These are phyloP conservation scores for Nicotiana undulata DNA, from an alignment of 257 asterid genomes.

Conservation along the genomic window DNA sequence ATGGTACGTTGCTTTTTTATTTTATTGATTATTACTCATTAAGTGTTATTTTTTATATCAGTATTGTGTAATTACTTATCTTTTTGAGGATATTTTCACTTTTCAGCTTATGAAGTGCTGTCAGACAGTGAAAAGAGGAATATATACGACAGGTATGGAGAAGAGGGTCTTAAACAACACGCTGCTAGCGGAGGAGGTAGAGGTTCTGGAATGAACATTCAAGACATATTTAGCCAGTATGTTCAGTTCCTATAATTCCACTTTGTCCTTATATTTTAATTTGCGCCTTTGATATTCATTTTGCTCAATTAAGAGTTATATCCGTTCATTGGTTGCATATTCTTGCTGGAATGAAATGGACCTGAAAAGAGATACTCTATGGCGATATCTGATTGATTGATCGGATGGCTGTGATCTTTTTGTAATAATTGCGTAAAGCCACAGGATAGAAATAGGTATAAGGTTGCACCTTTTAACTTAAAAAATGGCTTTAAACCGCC, in stretches of 20 bases:
- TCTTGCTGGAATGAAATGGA: neutral
- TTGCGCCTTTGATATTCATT: neutral
- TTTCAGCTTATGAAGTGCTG: slow-evolving; percentile 84
- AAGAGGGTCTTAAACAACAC: slow-evolving; percentile 91
- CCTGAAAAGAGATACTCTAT: neutral
- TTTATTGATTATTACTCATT: neutral
- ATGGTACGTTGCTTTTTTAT: slow-evolving; percentile 34
- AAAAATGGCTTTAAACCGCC: neutral
- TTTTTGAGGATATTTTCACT: slow-evolving; percentile 27
- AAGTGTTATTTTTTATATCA: neutral
- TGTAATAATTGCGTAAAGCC: neutral
- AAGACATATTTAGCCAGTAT: slow-evolving; percentile 81
- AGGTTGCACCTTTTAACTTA: neutral
- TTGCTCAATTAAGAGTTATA: neutral
- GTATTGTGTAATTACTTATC: neutral
- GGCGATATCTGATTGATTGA: neutral
- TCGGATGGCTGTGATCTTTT: neutral
- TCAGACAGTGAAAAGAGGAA: slow-evolving; percentile 80
- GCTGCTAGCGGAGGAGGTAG: slow-evolving; percentile 83
- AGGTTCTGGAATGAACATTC: slow-evolving; percentile 82
- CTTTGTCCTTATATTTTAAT: neutral
- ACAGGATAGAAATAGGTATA: neutral
- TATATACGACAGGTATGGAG: slow-evolving; percentile 79
- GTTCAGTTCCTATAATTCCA: slow-evolving; percentile 14
- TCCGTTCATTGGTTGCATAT: neutral